These are phyloP conservation scores for Actinomortierella ambigua DNA, from an alignment of 371 early-diverging fungal species.

Conservation along the genomic window DNA sequence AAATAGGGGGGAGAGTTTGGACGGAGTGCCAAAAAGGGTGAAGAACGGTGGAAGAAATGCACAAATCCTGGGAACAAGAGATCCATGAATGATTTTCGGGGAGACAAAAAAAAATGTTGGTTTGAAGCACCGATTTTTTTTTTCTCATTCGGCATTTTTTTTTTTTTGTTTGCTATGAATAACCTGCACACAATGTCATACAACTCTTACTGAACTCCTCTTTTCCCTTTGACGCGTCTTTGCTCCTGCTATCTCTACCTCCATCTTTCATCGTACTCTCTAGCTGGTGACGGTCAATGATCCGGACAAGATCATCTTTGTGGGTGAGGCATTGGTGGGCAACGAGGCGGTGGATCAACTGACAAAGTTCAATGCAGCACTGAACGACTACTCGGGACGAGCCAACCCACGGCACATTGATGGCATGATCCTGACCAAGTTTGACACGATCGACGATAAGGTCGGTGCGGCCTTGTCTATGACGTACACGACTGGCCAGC, in stretches of 20 bases:
- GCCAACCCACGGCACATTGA: conserved; percentile 91
- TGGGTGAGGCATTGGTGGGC: conserved; percentile 99
- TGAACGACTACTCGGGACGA: conserved; percentile 86
- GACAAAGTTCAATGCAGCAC: conserved; percentile 96
- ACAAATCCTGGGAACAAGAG: too few relatives aligned
- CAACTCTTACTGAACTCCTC: conserved; percentile 10
- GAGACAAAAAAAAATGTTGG: too few relatives aligned
- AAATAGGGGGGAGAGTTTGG: background rate
- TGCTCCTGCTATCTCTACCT: background rate
- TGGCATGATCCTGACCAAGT: conserved; percentile 97
- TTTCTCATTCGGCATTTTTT: background rate
- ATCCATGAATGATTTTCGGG: too few relatives aligned
- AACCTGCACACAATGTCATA: background rate
- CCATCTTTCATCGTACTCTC: conserved; percentile 2
- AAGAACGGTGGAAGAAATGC: too few relatives aligned
- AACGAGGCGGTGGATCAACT: conserved; percentile 98
- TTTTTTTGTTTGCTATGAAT: background rate
- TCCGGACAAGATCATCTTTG: conserved; percentile 98
- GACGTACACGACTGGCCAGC: conserved; percentile 95
- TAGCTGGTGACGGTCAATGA: conserved; percentile 91
- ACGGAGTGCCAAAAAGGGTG: too few relatives aligned
- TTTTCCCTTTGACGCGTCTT: background rate
- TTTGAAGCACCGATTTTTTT: too few relatives aligned
- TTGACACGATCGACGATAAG: conserved; percentile 99
- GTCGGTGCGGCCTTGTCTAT: conserved; percentile 98